These are phyloP conservation scores for Hylodesmum podocarpum DNA, from an alignment of 306 rosid species.

Conservation along the genomic window DNA sequence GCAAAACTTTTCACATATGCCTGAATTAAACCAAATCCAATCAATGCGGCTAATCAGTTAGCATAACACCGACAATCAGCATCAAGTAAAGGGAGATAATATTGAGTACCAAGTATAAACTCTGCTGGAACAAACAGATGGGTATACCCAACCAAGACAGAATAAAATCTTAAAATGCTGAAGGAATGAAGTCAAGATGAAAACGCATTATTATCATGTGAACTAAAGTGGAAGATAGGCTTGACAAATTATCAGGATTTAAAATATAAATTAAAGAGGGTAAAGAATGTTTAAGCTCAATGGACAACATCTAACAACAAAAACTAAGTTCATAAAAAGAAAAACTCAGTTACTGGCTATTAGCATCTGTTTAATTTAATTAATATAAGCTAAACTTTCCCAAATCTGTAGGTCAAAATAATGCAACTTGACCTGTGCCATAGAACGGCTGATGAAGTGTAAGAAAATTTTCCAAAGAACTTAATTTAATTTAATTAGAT, in stretches of 20 bases:
- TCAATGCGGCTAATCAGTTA: constrained; percentile 31
- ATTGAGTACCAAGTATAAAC: neutral
- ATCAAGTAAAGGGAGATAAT: neutral
- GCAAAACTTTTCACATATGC: constrained; percentile 74
- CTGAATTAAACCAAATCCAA: constrained; percentile 47
- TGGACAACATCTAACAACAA: neutral
- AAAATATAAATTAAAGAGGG: too few species aligned
- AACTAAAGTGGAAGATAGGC: neutral
- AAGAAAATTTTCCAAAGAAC: neutral
- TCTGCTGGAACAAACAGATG: neutral
- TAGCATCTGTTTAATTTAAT: neutral
- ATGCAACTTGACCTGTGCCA: neutral
- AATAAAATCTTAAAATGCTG: constrained; percentile 6
- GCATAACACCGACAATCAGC: neutral
- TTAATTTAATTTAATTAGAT: neutral
- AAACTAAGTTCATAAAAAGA: neutral
- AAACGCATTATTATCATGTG: neutral
- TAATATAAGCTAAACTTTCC: neutral
- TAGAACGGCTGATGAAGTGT: neutral
- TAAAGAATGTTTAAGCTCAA: constrained; percentile 20
- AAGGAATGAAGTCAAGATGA: constrained; percentile 1
- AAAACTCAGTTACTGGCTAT: neutral
- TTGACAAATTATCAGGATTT: too few species aligned
- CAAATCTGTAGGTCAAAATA: neutral
- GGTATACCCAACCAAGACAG: neutral